Percentiles rank a stretch among this genome's conserved stretches.
These are phyloP conservation scores for Trypanosomatidae sp. DNA, from an alignment of 208 protist genomes.

Conservation along the genomic window DNA sequence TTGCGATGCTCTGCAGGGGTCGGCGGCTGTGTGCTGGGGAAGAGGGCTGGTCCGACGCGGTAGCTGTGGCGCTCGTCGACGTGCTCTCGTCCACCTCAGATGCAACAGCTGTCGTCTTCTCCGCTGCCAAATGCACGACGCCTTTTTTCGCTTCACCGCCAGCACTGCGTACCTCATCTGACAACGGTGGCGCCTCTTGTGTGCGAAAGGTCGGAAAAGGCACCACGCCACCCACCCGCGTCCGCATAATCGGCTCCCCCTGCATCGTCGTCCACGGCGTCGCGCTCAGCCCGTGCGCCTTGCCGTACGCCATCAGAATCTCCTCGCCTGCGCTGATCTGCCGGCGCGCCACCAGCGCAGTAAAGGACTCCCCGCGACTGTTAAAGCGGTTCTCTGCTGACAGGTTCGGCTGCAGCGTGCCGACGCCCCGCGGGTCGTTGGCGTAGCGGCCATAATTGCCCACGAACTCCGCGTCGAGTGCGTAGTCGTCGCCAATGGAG, in stretches of 20 bases:
- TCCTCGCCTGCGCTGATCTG: slow-evolving; percentile 82
- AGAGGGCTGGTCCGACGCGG: not conserved
- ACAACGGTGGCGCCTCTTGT: not conserved
- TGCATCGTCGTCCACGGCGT: slow-evolving; percentile 63
- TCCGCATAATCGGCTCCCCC: slow-evolving; percentile 57
- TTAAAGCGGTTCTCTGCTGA: slow-evolving; percentile 81
- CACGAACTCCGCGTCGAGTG: slow-evolving; percentile 86
- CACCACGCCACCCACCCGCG: slow-evolving; percentile 52
- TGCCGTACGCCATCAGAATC: slow-evolving; percentile 89
- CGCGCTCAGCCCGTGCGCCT: slow-evolving; percentile 67
- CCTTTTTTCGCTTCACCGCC: no score
- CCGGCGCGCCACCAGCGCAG: slow-evolving; percentile 73
- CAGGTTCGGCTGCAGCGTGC: slow-evolving; percentile 65
- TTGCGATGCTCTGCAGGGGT: no score
- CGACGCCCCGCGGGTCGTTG: slow-evolving; percentile 84
- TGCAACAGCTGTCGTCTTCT: no score
- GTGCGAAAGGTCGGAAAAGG: slow-evolving; percentile 49
- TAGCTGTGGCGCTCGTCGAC: not conserved
- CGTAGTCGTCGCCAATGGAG: slow-evolving; percentile 74
- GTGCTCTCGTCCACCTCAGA: not conserved
- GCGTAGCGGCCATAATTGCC: slow-evolving; percentile 90
- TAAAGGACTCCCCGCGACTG: slow-evolving; percentile 81
- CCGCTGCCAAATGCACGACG: no score
- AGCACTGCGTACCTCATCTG: no score
- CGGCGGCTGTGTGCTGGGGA: not conserved